Evolutionary conservation across 139 green algal genomes (phyloP).

Genomic region (Chlamydomonas schloesseri): DNA sequence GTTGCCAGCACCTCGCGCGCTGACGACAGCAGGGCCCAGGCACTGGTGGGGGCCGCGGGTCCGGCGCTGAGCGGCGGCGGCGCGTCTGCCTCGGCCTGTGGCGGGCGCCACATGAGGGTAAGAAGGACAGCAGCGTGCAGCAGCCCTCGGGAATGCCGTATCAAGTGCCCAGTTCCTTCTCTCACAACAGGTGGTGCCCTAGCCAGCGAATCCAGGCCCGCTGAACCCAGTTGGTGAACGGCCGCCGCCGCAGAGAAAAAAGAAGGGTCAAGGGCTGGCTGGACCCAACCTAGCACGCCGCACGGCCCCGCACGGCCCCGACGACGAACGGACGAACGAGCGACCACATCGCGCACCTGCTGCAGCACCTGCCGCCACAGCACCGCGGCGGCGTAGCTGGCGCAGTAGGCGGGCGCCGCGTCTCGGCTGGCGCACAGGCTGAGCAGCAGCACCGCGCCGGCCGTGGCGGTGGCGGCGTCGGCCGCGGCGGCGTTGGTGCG

Average conservation of each 20-base stretch:
- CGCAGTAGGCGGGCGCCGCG: slow-evolving; percentile 57
- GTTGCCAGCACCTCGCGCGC: neutral
- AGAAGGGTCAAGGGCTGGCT: too few relatives aligned
- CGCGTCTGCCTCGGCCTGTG: slow-evolving; percentile 1
- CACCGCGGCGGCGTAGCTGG: slow-evolving; percentile 44
- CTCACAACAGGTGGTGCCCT: too few relatives aligned
- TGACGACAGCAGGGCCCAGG: neutral
- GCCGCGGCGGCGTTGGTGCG: slow-evolving; percentile 9
- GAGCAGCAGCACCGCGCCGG: slow-evolving; percentile 54
- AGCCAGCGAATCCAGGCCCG: too few relatives aligned
- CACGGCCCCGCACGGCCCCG: too few relatives aligned
- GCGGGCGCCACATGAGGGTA: too few relatives aligned
- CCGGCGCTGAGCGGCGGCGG: neutral
- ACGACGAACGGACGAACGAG: too few relatives aligned
- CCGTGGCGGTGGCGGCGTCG: slow-evolving; percentile 54
- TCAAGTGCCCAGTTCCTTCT: too few relatives aligned
- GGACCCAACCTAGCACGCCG: too few relatives aligned
- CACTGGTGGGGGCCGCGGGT: neutral
- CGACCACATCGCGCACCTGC: slow-evolving; percentile 20
- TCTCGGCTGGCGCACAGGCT: slow-evolving; percentile 52
- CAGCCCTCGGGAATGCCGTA: too few relatives aligned
- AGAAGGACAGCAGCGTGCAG: too few relatives aligned
- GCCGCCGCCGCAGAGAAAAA: too few relatives aligned
- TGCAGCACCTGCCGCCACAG: slow-evolving; percentile 65
- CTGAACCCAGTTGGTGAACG: too few relatives aligned